Evolutionary conservation across 768 basidiomycete genomes (phyloP).

Genomic region (Jaapia argillacea): DNA sequence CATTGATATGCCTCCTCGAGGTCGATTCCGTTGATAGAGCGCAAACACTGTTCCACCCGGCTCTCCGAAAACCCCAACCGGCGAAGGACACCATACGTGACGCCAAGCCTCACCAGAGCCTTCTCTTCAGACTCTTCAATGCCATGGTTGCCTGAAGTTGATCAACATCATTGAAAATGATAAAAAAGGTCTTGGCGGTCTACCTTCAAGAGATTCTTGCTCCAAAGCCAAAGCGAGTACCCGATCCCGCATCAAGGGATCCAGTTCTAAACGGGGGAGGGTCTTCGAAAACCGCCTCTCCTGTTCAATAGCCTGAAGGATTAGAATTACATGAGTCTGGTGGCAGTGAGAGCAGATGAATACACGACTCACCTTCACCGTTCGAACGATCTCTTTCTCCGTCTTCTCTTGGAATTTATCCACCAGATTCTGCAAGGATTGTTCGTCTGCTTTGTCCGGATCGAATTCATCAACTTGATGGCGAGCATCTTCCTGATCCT

Average conservation of each 20-base stretch:
- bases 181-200: conserved; percentile 2
- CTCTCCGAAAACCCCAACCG: conserved; percentile 68
- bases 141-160: conserved; percentile 21
- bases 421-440: conserved; percentile 57
- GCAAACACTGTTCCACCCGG: conserved; percentile 63
- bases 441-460: conserved; percentile 36
- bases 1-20: conserved; percentile 89
- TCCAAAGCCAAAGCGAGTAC: conserved; percentile 45
- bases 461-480: conserved; percentile 19
- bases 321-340: neutral
- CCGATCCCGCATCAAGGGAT: conserved; percentile 43
- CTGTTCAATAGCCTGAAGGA: conserved; percentile 62
- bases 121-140: conserved; percentile 64
- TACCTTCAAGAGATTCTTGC: conserved; percentile 16
- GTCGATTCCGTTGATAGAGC: conserved; percentile 51
- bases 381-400: conserved; percentile 71
- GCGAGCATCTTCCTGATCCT: conserved; percentile 1
- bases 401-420: conserved; percentile 82
- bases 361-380: conserved; percentile 46
- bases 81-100: conserved; percentile 74
- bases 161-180: conserved; percentile 7
- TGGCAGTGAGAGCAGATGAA: neutral
- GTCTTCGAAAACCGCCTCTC: conserved; percentile 67
- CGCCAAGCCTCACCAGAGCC: conserved; percentile 53
- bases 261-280: conserved; percentile 53